Conservation (phyloP, 352 stramenopile species). For the Pythium apleroticum region DNA sequence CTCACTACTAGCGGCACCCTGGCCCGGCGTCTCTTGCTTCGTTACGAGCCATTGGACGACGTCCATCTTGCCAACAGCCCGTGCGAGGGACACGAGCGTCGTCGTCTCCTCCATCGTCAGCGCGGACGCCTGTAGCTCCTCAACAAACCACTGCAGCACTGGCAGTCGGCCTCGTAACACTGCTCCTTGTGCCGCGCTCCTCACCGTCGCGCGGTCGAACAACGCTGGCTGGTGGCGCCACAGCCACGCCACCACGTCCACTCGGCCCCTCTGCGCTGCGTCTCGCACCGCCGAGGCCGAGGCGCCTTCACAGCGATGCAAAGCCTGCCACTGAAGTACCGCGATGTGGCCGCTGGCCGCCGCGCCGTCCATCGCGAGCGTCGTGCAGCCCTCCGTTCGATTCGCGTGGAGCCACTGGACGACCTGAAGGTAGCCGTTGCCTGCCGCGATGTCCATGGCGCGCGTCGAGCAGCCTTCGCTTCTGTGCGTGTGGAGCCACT, state of each 20-base stretch:
- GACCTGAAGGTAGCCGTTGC: constrained; percentile 12
- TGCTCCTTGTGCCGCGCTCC: background rate
- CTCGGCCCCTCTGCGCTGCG: background rate
- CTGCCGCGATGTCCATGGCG: constrained; percentile 19
- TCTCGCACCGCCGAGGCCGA: background rate
- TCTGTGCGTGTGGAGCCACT: constrained; percentile 21
- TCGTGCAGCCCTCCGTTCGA: constrained; percentile 23
- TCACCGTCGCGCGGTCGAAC: background rate
- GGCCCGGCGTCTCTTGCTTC: background rate
- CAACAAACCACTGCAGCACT: background rate
- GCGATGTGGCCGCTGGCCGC: constrained; percentile 16
- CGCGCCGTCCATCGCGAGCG: constrained; percentile 11
- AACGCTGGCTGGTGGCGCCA: background rate
- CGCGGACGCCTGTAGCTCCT: background rate
- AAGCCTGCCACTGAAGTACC: constrained; percentile 12
- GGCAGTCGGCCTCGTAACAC: background rate
- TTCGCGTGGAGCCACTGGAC: constrained; percentile 19
- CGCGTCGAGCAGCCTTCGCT: constrained; percentile 19
- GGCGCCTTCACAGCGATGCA: background rate
- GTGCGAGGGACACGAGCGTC: background rate
- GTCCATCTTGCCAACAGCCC: background rate
- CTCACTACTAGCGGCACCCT: background rate
- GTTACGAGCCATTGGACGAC: background rate
- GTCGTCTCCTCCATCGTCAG: background rate
- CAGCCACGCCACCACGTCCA: background rate